Conservation (phyloP, 441 rosid genomes). For the Syzygium syzygioides region DNA sequence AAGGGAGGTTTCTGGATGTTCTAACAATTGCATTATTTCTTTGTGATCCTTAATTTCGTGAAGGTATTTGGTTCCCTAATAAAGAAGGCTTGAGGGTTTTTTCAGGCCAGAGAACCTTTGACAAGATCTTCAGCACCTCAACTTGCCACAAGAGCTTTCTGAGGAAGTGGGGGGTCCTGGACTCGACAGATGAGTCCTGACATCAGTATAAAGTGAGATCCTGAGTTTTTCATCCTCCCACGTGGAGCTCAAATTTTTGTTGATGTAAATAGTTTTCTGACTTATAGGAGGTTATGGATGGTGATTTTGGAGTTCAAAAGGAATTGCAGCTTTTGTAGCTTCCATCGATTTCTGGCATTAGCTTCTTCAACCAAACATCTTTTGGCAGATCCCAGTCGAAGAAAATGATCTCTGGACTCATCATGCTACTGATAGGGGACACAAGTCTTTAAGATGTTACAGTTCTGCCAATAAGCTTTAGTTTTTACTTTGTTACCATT, state of each 20-base stretch:
- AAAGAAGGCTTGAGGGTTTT: not conserved
- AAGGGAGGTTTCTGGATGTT: not conserved
- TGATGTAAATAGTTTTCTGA: not conserved
- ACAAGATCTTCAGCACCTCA: not conserved
- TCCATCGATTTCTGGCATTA: not conserved
- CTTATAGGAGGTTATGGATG: not conserved
- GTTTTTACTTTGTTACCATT: not conserved
- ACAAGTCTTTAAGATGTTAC: not conserved
- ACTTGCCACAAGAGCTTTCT: not conserved
- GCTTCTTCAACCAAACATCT: not conserved
- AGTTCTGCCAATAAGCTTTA: not conserved
- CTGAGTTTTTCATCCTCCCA: not conserved
- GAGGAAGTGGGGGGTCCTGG: not conserved
- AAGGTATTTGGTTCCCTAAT: not conserved
- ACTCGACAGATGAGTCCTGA: not conserved
- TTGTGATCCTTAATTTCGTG: not conserved
- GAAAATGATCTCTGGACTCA: not conserved
- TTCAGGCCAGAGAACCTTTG: not conserved
- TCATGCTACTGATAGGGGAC: not conserved
- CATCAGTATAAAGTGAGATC: not conserved
- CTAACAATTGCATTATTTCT: not conserved
- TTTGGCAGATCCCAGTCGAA: not conserved
- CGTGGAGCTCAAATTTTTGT: not conserved
- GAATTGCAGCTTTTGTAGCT: not conserved
- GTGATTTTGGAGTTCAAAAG: not conserved